phyloP scores from a whole-genome alignment of 1,139 yeast species.

The Candida gigantensis region DNA sequence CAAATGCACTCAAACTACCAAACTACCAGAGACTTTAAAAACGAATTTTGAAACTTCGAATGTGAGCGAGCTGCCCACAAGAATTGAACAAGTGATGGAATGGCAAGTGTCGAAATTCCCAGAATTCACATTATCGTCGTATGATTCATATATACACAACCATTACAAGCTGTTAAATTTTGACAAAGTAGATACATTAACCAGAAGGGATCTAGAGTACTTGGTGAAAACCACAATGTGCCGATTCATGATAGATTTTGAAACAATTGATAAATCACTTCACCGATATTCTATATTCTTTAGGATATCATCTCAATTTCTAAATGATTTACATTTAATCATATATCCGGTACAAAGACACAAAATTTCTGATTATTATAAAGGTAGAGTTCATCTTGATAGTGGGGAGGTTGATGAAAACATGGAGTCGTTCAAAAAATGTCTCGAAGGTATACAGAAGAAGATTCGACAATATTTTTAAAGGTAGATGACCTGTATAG shows the following conservation, averaged over 20 bases:
- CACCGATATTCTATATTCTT: constrained; percentile 5
- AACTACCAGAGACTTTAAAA: no score
- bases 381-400: constrained; percentile 3
- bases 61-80: no score
- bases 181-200: constrained; percentile 8
- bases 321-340: constrained; percentile 5
- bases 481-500: no score
- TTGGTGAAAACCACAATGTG: constrained; percentile 7
- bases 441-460: constrained; percentile 5
- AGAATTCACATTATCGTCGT: constrained; percentile 1
- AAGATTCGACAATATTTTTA: neutral
- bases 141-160: neutral
- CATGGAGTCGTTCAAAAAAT: constrained; percentile 8
- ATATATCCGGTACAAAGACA: constrained; percentile 4
- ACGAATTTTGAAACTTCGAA: neutral
- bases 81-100: no score
- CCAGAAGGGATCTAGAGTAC: constrained; percentile 6
- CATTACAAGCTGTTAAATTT: constrained; percentile 3
- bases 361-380: constrained; percentile 8
- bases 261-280: constrained; percentile 3
- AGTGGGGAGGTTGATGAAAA: constrained; percentile 11
- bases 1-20: no score
- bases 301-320: constrained; percentile 1
- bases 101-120: neutral
- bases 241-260: constrained; percentile 7